Evolutionary conservation across 2,329 filamentous ascomycete genomes (phyloP).

Genomic region (Shiraia sp.): DNA sequence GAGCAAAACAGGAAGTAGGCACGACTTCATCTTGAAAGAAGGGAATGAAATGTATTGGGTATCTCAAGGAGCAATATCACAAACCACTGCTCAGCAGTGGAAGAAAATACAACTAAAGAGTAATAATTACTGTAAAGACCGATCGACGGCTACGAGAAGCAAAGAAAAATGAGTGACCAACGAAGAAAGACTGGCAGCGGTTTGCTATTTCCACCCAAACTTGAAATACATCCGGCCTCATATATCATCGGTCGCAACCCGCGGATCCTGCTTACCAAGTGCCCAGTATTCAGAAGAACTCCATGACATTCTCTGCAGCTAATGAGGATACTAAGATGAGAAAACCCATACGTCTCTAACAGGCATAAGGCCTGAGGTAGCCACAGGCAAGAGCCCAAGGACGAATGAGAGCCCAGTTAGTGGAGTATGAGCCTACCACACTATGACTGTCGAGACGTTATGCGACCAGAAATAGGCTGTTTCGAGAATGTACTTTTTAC

Average conservation of each 20-base stretch:
- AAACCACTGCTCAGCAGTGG: conserved; percentile 31
- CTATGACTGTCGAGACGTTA: conserved; percentile 19
- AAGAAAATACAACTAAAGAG: conserved; percentile 7
- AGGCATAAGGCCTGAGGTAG: conserved; percentile 13
- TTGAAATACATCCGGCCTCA: not conserved
- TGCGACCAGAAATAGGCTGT: not conserved
- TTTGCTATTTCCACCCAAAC: not conserved
- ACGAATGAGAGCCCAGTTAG: conserved; percentile 10
- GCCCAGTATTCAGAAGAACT: not conserved
- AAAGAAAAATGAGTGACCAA: conserved; percentile 24
- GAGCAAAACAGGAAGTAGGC: conserved; percentile 13
- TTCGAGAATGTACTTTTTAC: conserved; percentile 1
- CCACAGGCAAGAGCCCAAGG: not conserved
- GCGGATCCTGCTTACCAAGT: not conserved
- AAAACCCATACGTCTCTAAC: conserved; percentile 13
- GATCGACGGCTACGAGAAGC: conserved; percentile 27
- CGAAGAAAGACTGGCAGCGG: conserved; percentile 7
- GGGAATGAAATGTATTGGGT: not conserved
- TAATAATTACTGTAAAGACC: conserved; percentile 24
- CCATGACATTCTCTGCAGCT: not conserved
- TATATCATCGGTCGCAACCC: conserved; percentile 1
- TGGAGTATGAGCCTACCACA: conserved; percentile 14
- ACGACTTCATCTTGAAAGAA: conserved; percentile 18
- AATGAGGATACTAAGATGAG: too few species aligned
- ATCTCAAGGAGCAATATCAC: not conserved